phyloP scores from a whole-genome alignment of 768 basidiomycete species.

The Imleria badia region DNA sequence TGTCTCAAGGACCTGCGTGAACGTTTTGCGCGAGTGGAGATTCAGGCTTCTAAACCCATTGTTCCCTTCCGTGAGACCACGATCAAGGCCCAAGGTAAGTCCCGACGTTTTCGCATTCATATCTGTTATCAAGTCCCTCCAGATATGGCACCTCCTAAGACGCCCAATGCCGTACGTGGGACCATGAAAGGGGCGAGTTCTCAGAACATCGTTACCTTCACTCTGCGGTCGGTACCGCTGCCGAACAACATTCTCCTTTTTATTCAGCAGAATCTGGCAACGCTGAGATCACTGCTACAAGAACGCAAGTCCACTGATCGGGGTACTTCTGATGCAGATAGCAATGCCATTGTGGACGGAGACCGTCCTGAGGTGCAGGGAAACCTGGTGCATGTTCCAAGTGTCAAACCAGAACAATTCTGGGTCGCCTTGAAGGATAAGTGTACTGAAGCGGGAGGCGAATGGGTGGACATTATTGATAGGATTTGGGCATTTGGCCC shows the following conservation, averaged over 20 bases:
- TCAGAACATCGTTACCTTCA: conserved; percentile 74
- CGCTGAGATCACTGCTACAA: conserved; percentile 62
- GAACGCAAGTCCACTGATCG: conserved; percentile 43
- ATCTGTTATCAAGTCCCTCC: background rate
- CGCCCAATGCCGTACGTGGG: conserved; percentile 66
- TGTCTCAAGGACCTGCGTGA: conserved; percentile 96
- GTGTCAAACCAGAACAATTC: conserved; percentile 71
- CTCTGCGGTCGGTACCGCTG: conserved; percentile 79
- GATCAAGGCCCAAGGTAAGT: conserved; percentile 68
- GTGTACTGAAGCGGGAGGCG: conserved; percentile 64
- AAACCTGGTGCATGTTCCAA: conserved; percentile 60
- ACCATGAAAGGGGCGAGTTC: conserved; percentile 71
- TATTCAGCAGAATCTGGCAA: conserved; percentile 66
- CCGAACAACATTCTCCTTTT: conserved; percentile 73
- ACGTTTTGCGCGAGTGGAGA: conserved; percentile 89
- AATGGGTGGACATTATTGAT: conserved; percentile 76
- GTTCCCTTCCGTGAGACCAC: conserved; percentile 98
- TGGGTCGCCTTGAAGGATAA: conserved; percentile 69
- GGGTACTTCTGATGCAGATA: conserved; percentile 14
- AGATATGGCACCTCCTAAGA: conserved; percentile 91
- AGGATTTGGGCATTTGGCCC: conserved; percentile 93
- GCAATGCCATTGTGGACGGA: conserved; percentile 28
- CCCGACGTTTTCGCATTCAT: background rate
- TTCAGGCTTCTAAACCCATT: conserved; percentile 92
- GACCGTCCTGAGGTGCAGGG: conserved; percentile 49